A percentile compares a stretch with the other conserved stretches of the same genome.
phyloP scores from a whole-genome alignment of 352 stramenopile species.

The Halophytophthora polymorphica region DNA sequence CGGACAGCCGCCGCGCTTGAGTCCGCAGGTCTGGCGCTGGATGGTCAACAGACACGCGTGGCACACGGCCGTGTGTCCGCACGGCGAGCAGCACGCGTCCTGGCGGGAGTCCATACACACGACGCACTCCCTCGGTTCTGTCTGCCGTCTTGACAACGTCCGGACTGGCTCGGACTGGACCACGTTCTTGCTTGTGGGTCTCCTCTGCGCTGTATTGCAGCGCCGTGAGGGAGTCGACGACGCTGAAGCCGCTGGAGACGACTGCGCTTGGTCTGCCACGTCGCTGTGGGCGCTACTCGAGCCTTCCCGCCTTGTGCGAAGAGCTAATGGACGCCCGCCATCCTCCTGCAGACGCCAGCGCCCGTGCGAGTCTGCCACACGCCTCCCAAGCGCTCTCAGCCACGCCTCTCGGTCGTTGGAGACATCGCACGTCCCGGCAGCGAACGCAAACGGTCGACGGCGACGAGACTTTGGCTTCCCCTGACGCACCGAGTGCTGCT shows the following conservation, averaged over 20 bases:
- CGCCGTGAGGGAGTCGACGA: too few species aligned
- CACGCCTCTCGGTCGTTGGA: constrained; percentile 9
- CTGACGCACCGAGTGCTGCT: constrained; percentile 7
- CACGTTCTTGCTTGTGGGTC: too few species aligned
- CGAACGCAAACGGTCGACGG: constrained; percentile 8
- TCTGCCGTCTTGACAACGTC: too few species aligned
- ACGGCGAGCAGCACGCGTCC: constrained; percentile 29
- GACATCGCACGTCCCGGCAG: not conserved
- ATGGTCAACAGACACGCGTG: constrained; percentile 16
- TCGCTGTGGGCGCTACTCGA: too few species aligned
- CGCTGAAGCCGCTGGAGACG: too few species aligned
- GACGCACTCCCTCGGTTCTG: constrained; percentile 8
- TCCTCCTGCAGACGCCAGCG: not conserved
- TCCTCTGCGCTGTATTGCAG: too few species aligned
- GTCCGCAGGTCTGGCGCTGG: not conserved
- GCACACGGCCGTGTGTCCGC: constrained; percentile 32
- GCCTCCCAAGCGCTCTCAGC: constrained; percentile 6
- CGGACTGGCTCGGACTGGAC: too few species aligned
- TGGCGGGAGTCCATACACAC: constrained; percentile 30
- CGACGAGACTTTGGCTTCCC: not conserved
- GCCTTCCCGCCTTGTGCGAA: too few species aligned
- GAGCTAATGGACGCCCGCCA: too few species aligned
- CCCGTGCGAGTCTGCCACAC: not conserved
- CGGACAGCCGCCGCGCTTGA: constrained; percentile 13
- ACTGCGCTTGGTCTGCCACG: not conserved